Conservation (phyloP, 2,329 filamentous ascomycete species). For the Claviceps sp. region DNA sequence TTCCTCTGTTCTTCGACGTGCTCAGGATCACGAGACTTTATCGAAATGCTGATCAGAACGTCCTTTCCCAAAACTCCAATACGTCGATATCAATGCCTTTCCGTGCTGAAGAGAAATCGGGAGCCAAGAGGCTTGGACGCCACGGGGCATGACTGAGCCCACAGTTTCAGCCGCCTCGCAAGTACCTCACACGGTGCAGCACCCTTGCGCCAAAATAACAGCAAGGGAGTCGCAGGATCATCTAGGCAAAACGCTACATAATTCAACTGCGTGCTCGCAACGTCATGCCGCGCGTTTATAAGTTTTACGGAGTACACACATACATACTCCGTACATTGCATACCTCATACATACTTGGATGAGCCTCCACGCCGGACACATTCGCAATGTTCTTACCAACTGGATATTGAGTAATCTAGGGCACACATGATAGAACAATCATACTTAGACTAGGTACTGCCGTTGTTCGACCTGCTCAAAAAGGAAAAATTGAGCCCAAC, state of each 20-base stretch:
- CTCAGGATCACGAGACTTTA: background rate
- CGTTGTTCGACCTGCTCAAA: background rate
- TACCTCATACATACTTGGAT: background rate
- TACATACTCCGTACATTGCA: no score
- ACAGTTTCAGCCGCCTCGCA: background rate
- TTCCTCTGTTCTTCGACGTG: background rate
- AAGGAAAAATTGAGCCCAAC: background rate
- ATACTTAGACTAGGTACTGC: background rate
- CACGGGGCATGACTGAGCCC: background rate
- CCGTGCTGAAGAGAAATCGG: background rate
- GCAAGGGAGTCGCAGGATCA: background rate
- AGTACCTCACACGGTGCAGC: background rate
- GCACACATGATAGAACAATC: background rate
- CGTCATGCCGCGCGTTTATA: background rate
- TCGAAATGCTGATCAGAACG: background rate
- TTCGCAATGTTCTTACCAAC: background rate
- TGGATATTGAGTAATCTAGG: background rate
- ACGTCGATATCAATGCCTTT: background rate
- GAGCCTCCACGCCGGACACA: background rate
- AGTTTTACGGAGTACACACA: background rate
- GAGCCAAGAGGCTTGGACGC: background rate
- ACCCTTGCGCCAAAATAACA: background rate
- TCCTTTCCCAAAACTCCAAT: background rate
- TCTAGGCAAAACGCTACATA: background rate
- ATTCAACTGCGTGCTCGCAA: background rate